These are phyloP conservation scores for Ceriops tagal DNA, from an alignment of 345 rosid genomes.

Conservation along the genomic window DNA sequence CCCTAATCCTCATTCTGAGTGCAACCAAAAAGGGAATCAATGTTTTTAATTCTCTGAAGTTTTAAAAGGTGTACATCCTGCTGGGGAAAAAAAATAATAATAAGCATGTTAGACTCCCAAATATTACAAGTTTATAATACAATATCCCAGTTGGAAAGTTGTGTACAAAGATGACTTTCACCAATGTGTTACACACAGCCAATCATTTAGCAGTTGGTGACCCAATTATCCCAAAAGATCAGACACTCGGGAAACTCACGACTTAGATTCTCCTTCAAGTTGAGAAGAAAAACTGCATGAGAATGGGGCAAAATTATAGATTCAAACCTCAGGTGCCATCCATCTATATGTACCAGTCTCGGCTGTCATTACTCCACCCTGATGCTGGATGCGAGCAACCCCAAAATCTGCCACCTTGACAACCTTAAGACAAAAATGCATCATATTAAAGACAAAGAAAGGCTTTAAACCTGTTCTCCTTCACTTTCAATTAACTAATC, in stretches of 20 bases:
- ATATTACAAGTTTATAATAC: no score
- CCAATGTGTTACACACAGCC: not conserved
- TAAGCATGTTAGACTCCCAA: not conserved
- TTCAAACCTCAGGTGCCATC: conserved; percentile 86
- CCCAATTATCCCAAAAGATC: conserved; percentile 9
- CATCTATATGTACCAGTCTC: conserved; percentile 84
- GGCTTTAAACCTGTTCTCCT: not conserved
- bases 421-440: conserved; percentile 42
- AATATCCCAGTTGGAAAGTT: not conserved
- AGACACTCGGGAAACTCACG: not conserved
- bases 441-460: not conserved
- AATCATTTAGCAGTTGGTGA: not conserved
- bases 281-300: conserved; percentile 2
- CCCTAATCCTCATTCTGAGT: no score
- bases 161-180: not conserved
- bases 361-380: conserved; percentile 74
- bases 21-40: no score
- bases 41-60: no score
- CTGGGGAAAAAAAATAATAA: not conserved
- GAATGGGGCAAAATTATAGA: conserved; percentile 2
- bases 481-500: not conserved
- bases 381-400: conserved; percentile 64
- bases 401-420: conserved; percentile 82
- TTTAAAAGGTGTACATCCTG: no score
- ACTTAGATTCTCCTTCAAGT: not conserved